Percentiles rank a stretch among this genome's conserved stretches.
Conservation (phyloP, 1,284 basidiomycete genomes). For the Neonothopanus nambi region DNA sequence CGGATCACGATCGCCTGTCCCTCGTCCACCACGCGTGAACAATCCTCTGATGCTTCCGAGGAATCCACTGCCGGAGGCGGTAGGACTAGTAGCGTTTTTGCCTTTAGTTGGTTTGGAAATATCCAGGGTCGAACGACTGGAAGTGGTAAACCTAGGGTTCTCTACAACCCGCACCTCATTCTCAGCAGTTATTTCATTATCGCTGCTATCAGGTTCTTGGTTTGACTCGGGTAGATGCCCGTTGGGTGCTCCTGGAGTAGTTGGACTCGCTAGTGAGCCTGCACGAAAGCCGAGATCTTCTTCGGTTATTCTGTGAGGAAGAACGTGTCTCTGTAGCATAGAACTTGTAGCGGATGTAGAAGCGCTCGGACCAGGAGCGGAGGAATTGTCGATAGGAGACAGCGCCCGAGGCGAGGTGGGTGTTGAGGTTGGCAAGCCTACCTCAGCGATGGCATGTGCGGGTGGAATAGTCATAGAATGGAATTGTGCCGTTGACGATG, state of each 20-base stretch:
- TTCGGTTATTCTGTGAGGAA: slow-evolving; percentile 46
- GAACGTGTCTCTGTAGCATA: slow-evolving; percentile 22
- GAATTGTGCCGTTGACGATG: background rate
- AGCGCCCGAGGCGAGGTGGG: background rate
- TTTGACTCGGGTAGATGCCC: background rate
- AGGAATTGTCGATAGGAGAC: too few relatives aligned
- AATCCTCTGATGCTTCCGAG: slow-evolving; percentile 42
- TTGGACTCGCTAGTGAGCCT: background rate
- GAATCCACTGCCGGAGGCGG: slow-evolving; percentile 27
- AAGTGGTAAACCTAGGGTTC: slow-evolving; percentile 51
- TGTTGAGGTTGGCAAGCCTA: slow-evolving; percentile 34
- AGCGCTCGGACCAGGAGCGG: too few relatives aligned
- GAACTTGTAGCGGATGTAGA: too few relatives aligned
- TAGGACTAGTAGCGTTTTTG: background rate
- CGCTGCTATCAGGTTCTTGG: slow-evolving; percentile 32
- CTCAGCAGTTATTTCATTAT: slow-evolving; percentile 32
- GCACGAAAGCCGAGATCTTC: slow-evolving; percentile 30
- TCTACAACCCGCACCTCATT: slow-evolving; percentile 49
- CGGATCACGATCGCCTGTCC: slow-evolving; percentile 11
- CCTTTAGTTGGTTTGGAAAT: slow-evolving; percentile 15
- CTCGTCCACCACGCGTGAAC: slow-evolving; percentile 27
- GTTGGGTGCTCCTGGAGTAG: background rate
- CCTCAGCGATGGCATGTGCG: slow-evolving; percentile 56
- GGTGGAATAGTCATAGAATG: slow-evolving; percentile 44
- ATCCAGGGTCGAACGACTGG: slow-evolving; percentile 16